phyloP scores from a whole-genome alignment of 176 grass and related monocot species.

The Chrysopogon serrulatus region DNA sequence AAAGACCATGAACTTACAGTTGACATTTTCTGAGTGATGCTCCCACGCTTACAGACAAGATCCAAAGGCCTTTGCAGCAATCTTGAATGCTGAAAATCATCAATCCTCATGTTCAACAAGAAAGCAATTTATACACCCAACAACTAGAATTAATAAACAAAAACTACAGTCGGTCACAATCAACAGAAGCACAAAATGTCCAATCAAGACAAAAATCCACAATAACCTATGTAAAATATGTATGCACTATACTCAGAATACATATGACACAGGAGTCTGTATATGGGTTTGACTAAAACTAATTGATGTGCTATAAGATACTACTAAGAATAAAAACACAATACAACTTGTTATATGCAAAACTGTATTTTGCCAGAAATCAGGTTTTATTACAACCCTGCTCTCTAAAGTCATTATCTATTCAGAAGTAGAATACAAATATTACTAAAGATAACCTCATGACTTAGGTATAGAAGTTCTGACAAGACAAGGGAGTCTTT shows the following conservation, averaged over 20 bases:
- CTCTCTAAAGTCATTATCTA: neutral
- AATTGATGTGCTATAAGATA: neutral
- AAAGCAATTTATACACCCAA: neutral
- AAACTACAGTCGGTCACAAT: neutral
- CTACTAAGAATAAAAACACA: neutral
- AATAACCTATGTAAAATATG: neutral
- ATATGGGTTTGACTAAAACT: neutral
- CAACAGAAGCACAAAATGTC: conserved; percentile 22
- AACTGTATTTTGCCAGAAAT: neutral
- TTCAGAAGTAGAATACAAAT: neutral
- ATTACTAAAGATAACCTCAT: conserved; percentile 6
- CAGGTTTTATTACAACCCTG: neutral
- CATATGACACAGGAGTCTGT: neutral
- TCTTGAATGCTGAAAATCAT: conserved; percentile 73
- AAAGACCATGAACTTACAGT: conserved; percentile 45
- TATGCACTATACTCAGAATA: neutral
- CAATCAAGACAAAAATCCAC: neutral
- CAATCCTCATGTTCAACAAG: conserved; percentile 11
- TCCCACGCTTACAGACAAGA: conserved; percentile 81
- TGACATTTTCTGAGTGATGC: conserved; percentile 83
- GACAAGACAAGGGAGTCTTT: neutral
- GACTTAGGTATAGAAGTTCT: neutral
- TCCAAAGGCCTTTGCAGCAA: conserved; percentile 80
- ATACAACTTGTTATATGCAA: neutral
- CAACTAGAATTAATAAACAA: conserved; percentile 8